Base-by-base conservation (phyloP, 2,329 filamentous ascomycete genomes). In the Ophiocordyceps sinensis region DNA sequence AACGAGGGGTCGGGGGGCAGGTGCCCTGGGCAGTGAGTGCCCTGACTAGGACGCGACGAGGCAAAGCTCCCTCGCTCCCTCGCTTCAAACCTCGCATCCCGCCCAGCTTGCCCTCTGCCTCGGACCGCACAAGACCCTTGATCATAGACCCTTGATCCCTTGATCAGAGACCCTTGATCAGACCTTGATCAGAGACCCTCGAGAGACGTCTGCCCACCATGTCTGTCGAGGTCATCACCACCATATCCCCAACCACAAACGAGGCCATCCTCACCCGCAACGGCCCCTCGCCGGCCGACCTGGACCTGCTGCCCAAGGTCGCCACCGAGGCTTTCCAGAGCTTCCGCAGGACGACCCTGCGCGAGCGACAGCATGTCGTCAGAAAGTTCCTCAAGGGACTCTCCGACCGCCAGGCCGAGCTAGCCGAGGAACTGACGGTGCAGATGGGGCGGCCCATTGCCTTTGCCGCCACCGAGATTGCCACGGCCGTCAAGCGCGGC, bases 391-490 rank as follows among this genome's bases (percentile, higher is more conserved):
- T 96, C 36, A 73, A 79, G 46, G 63, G 85, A 5, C 68, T 96
- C 26, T 62, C 66, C 14, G 73, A 77, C 39, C 79, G 77, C 57
- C 75, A 87, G 60, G 82, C 91, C 77, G 82, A 79, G 46, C 70
- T 96, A 29, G 87, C 82, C 6, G 73, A 77, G 50, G 88, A 95
- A 59, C 66, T 96, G 44, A 95, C 88, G 0, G 80, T 85, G 58
- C 88, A 96, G 66, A 96, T 96, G 88, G 89, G 89, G 35, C 75
- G 89, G 17, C 89, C 89, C 29, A 94, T 95, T 53, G 75, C 82
- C 31, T 95, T 89, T 60, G 84, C 85, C 0, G 79, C 73, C 37
- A 86, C 79, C 50, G 89, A 96, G 66, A 73, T 96, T 49, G 66
- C 76, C 28, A 96, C 89, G 14, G 88, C 88, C 8, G 75, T 93